Evolutionary conservation across 108 stramenopile species (phyloP).

Genomic region (Pelagomonas calceolata): DNA sequence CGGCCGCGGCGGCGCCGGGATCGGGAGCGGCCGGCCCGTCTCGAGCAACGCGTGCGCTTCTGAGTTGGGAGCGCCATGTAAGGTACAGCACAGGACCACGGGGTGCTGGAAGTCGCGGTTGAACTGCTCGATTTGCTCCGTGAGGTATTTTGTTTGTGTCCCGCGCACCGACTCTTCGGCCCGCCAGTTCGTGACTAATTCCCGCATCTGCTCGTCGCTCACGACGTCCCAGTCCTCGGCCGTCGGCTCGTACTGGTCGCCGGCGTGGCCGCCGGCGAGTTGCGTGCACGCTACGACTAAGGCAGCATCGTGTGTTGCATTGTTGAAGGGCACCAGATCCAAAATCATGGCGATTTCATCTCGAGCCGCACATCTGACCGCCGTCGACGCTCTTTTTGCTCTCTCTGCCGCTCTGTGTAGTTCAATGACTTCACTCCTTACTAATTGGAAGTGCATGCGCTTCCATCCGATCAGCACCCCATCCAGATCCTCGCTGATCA

Average conservation of each 20-base stretch:
- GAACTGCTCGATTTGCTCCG: conserved; percentile 26
- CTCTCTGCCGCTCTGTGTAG: conserved; percentile 6
- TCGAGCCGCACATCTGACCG: not conserved
- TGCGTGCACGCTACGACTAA: not conserved
- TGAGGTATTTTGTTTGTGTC: conserved; percentile 25
- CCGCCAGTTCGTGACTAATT: conserved; percentile 3
- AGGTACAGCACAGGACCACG: conserved; percentile 27
- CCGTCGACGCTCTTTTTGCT: not conserved
- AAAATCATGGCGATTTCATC: not conserved
- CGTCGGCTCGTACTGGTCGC: not conserved
- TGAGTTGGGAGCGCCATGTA: conserved; percentile 29
- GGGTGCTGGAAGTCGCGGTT: conserved; percentile 38
- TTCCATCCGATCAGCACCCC: conserved; percentile 34
- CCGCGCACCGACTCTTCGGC: conserved; percentile 21
- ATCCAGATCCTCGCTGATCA: conserved; percentile 15
- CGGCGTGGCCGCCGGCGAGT: not conserved
- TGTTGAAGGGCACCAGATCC: not conserved
- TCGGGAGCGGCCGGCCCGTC: conserved; percentile 13
- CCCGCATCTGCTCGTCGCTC: not conserved
- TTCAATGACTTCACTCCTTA: conserved; percentile 18
- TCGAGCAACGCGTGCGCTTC: conserved; percentile 25
- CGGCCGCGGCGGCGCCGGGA: conserved; percentile 17
- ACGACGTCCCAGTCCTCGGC: conserved; percentile 22
- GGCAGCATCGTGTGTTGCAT: not conserved
- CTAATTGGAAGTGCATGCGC: conserved; percentile 23